Percentiles rank a stretch among this genome's conserved stretches.
These are phyloP conservation scores for Triticum monococcum DNA, from an alignment of 176 grass and related monocot genomes.

Conservation along the genomic window DNA sequence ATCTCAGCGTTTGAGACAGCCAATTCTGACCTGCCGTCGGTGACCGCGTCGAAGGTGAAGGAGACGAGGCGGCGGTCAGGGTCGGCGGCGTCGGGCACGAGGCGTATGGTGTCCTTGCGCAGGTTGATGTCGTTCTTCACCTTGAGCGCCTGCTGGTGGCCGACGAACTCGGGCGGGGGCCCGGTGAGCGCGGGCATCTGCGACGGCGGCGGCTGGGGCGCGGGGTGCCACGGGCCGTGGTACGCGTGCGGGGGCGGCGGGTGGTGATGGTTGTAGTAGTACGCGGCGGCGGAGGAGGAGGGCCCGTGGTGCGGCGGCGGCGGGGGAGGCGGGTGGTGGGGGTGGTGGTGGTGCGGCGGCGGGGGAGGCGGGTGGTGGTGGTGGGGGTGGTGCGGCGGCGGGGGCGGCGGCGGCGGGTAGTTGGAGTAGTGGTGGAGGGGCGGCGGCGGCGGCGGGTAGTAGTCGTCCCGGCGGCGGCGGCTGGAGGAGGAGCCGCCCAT, in stretches of 20 bases:
- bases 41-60: conserved; percentile 81
- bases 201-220: conserved; percentile 16
- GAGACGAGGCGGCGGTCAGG: conserved; percentile 67
- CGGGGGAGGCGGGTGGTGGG: neutral
- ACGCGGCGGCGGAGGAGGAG: neutral
- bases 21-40: conserved; percentile 62
- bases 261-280: conserved; percentile 35
- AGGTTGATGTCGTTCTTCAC: conserved; percentile 93
- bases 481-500: conserved; percentile 55
- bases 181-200: conserved; percentile 33
- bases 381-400: neutral
- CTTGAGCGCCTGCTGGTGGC: conserved; percentile 70
- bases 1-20: neutral
- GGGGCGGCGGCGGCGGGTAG: neutral
- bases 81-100: conserved; percentile 54
- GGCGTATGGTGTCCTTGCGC: conserved; percentile 86
- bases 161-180: conserved; percentile 61
- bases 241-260: conserved; percentile 39
- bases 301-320: conserved; percentile 11
- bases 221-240: conserved; percentile 38
- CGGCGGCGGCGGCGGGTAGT: conserved; percentile 31
- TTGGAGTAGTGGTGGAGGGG: conserved; percentile 1
- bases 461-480: conserved; percentile 55
- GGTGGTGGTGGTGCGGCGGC: neutral
- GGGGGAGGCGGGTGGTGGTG: neutral